phyloP scores from a whole-genome alignment of 495 filamentous ascomycete genomes.

The Amphirosellinia nigrospora region DNA sequence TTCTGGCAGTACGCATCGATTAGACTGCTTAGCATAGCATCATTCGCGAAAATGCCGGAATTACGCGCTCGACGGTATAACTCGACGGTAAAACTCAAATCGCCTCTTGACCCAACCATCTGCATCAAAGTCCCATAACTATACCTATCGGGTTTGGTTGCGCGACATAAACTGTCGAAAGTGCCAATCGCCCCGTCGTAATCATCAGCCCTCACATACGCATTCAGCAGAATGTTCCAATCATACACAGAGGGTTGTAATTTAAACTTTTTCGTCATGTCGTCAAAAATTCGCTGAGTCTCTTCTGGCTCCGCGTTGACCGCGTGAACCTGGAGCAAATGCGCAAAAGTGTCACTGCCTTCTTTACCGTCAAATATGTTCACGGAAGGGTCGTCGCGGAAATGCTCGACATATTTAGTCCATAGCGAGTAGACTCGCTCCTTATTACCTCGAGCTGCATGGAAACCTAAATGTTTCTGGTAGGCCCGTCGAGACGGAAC shows the following conservation, averaged over 20 bases:
- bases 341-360: constrained; percentile 46
- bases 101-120: constrained; percentile 73
- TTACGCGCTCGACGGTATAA: constrained; percentile 64
- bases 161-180: constrained; percentile 62
- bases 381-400: constrained; percentile 41
- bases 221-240: constrained; percentile 82
- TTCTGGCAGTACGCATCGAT: constrained; percentile 74
- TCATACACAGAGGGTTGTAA: constrained; percentile 59
- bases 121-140: constrained; percentile 76
- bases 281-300: constrained; percentile 64
- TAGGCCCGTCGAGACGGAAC: constrained; percentile 51
- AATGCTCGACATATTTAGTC: constrained; percentile 49
- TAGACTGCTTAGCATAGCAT: constrained; percentile 65
- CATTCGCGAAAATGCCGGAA: constrained; percentile 27
- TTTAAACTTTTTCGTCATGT: constrained; percentile 58
- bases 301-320: constrained; percentile 64
- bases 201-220: constrained; percentile 69
- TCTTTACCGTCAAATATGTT: constrained; percentile 27
- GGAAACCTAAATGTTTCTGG: constrained; percentile 54
- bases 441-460: constrained; percentile 62
- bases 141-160: constrained; percentile 58
- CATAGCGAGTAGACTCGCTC: constrained; percentile 61
- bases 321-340: constrained; percentile 70
- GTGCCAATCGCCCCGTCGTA: constrained; percentile 64
- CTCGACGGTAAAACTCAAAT: constrained; percentile 68